Evolutionary conservation across 2,329 filamentous ascomycete genomes (phyloP).

Genomic region (Chalaropsis ovoidea): DNA sequence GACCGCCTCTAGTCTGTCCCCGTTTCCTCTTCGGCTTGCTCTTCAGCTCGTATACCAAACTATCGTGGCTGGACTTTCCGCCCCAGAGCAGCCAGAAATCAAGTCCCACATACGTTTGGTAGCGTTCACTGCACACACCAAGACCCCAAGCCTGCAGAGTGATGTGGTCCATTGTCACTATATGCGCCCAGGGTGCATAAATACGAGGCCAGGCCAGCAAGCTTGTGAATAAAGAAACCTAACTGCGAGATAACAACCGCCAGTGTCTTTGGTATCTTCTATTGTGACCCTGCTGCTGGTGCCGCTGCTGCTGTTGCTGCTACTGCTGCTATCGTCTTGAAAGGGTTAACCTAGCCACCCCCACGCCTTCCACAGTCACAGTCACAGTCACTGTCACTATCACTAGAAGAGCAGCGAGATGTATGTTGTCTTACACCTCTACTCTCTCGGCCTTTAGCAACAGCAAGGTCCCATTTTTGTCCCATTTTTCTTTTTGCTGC

Average conservation of each 20-base stretch:
- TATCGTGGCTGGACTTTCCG: neutral
- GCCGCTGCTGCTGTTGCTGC: too few relatives aligned
- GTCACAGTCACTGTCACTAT: too few relatives aligned
- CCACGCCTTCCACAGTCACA: too few relatives aligned
- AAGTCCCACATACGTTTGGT: neutral
- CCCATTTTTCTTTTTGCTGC: too few relatives aligned
- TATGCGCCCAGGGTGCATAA: neutral
- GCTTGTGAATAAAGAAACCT: neutral
- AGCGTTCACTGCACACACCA: neutral
- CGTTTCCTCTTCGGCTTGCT: neutral
- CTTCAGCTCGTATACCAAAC: neutral
- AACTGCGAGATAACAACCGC: neutral
- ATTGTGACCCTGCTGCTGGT: too few relatives aligned
- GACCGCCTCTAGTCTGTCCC: neutral
- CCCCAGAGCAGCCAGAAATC: neutral
- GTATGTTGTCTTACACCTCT: too few relatives aligned
- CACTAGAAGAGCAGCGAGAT: too few relatives aligned
- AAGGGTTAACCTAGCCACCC: too few relatives aligned
- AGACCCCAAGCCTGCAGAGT: neutral
- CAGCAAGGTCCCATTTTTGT: too few relatives aligned
- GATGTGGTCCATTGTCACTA: neutral
- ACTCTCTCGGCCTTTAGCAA: too few relatives aligned
- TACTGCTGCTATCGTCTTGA: too few relatives aligned
- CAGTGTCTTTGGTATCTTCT: too few relatives aligned
- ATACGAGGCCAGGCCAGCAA: neutral